A percentile compares a stretch with the other conserved stretches of the same genome.
Conservation (phyloP, 1,284 basidiomycete species). For the Naganishia albida region DNA sequence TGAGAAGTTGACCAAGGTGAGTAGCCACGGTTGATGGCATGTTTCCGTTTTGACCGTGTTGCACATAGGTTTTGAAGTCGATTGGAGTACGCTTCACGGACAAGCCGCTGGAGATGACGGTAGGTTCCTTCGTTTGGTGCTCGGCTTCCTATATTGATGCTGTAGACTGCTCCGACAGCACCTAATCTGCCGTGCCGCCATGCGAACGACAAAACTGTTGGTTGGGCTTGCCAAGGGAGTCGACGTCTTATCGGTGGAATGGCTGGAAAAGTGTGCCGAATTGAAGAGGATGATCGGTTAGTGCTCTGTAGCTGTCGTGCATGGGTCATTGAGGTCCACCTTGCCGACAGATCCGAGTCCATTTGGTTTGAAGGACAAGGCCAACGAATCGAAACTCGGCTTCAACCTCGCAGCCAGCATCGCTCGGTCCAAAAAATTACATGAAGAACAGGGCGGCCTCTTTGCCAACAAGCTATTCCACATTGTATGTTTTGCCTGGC, state of each 20-base stretch:
- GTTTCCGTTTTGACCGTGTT: background rate
- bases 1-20: conserved; percentile 35
- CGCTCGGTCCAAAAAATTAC: conserved; percentile 57
- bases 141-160: background rate
- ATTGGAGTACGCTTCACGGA: conserved; percentile 66
- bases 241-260: conserved; percentile 64
- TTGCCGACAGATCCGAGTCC: conserved; percentile 61
- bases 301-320: conserved; percentile 43
- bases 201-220: conserved; percentile 80
- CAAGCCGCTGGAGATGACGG: conserved; percentile 66
- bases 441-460: conserved; percentile 57
- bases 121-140: conserved; percentile 6
- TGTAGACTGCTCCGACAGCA: conserved; percentile 51
- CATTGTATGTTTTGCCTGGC: too few relatives aligned
- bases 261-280: conserved; percentile 65
- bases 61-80: conserved; percentile 60
- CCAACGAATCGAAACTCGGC: conserved; percentile 64
- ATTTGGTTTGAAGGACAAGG: conserved; percentile 63
- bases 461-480: conserved; percentile 70
- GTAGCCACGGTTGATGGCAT: background rate
- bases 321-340: conserved; percentile 26
- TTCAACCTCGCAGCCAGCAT: conserved; percentile 66
- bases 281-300: conserved; percentile 64
- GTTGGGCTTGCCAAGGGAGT: conserved; percentile 67
- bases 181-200: conserved; percentile 65